These are phyloP conservation scores for Daldinia childiae DNA, from an alignment of 495 filamentous ascomycete species.

Conservation along the genomic window DNA sequence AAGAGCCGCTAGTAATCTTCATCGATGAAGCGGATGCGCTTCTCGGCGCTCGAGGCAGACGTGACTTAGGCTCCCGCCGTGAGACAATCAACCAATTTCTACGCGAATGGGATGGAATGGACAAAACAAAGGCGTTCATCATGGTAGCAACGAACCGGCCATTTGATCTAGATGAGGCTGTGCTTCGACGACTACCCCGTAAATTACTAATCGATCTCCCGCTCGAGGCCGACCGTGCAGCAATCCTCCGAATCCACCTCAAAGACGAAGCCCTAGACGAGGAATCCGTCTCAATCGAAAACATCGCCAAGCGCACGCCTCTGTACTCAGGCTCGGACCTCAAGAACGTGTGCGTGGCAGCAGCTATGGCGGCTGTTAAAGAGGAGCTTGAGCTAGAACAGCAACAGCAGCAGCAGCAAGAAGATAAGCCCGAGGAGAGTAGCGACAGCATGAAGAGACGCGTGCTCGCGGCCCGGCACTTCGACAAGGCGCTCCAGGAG, in stretches of 20 bases:
- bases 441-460: conserved; percentile 69
- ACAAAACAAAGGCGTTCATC: conserved; percentile 86
- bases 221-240: conserved; percentile 74
- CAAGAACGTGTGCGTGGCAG: conserved; percentile 92
- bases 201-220: conserved; percentile 90
- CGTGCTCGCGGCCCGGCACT: conserved; percentile 72
- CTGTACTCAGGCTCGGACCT: conserved; percentile 97
- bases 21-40: conserved; percentile 97
- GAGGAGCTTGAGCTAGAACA: conserved; percentile 69
- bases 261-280: conserved; percentile 75
- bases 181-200: conserved; percentile 83
- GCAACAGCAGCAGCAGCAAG: conserved; percentile 50
- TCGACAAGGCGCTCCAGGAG: conserved; percentile 85
- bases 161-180: conserved; percentile 95
- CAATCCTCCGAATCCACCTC: conserved; percentile 86
- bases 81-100: conserved; percentile 98
- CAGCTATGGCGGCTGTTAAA: conserved; percentile 86
- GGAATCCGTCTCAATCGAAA: conserved; percentile 70
- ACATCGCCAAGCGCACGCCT: conserved; percentile 78
- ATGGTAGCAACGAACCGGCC: conserved; percentile 99
- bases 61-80: conserved; percentile 57
- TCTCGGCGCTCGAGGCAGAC: conserved; percentile 77
- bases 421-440: not conserved
- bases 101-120: conserved; percentile 97
- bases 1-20: conserved; percentile 94